Conservation (phyloP, 768 basidiomycete genomes). For the Calocybe cyanea region DNA sequence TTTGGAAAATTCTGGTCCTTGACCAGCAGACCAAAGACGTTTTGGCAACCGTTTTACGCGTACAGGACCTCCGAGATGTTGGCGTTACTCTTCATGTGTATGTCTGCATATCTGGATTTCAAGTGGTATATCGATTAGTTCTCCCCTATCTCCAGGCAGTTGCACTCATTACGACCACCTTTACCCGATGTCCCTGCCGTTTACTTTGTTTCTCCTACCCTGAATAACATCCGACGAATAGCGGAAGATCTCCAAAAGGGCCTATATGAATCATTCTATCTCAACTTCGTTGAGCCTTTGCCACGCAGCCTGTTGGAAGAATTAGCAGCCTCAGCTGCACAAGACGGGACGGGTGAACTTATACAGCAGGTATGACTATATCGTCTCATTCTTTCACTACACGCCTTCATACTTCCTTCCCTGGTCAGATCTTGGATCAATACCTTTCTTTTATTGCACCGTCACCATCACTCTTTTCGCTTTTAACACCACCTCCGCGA, state of each 20-base stretch:
- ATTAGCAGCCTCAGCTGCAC: conserved; percentile 83
- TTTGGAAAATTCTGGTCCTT: conserved; percentile 95
- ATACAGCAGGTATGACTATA: conserved; percentile 61
- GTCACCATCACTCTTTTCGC: conserved; percentile 88
- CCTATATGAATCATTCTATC: conserved; percentile 89
- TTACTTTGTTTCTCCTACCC: conserved; percentile 92
- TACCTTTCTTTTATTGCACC: conserved; percentile 96
- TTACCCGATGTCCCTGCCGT: conserved; percentile 94
- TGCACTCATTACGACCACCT: conserved; percentile 85
- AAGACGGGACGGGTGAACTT: conserved; percentile 76
- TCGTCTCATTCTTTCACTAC: background rate
- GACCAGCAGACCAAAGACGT: conserved; percentile 97
- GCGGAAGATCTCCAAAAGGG: conserved; percentile 88
- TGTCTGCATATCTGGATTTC: conserved; percentile 21
- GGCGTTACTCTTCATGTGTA: conserved; percentile 98
- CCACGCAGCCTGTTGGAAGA: conserved; percentile 89
- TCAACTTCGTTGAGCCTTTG: conserved; percentile 93
- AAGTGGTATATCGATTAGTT: background rate
- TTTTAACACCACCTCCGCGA: conserved; percentile 58
- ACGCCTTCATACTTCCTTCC: conserved; percentile 8
- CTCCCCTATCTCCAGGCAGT: conserved; percentile 53
- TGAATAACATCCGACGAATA: conserved; percentile 83
- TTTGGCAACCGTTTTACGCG: conserved; percentile 89
- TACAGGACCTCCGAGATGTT: conserved; percentile 94
- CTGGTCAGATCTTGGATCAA: conserved; percentile 82